Base-by-base conservation (phyloP, 148 eudicot species). In the Rhododendron griersonianum region DNA sequence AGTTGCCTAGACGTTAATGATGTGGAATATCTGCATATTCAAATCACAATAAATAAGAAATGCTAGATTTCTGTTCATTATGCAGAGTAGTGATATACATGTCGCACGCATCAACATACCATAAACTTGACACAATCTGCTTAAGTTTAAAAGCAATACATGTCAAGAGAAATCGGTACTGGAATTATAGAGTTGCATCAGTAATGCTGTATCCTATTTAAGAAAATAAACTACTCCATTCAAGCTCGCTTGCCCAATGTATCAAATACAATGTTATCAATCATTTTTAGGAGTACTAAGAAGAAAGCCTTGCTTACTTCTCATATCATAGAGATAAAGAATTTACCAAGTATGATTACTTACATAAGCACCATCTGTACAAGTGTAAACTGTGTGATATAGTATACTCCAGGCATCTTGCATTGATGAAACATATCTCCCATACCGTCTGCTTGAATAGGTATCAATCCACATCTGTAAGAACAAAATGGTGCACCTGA, bases 391-490 rank as follows among this genome's bases (percentile, higher is more conserved):
- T 50, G 92, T 92, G 67, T 86, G 90, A 88, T 90, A 87, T 80
- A 90, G 82, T 77, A 92, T 90, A 74, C 75, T 89, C 93, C 93
- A 92, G 83, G 92, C 91, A 59, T 89, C 90, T 81, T 89, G 90
- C 83, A 92, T 79, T 48, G 89, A 81, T 84, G 87, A 86, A 81
- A 89, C 86, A 80, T 59, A 86, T 84, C 81, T 88, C 75, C 92
- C 92, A 84, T 92, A 92, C 15, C 93, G 87, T 85, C 93, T 88
- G 35, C 33, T 69, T 75, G 88, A 59, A 83, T 91, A 91, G 21
- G 80, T 78, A 71, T 87, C 82, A 69, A 91, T 84, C 93, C 93
- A 91, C 44, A 63, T 81, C 93, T 91, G 88, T 21, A 84, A 59
- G 81, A 59, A 57, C 44, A 84, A 44, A 69, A 41, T 41, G 45